Evolutionary conservation across 2,329 filamentous ascomycete species (phyloP).

Genomic region (Sphaerostilbella broomeana): DNA sequence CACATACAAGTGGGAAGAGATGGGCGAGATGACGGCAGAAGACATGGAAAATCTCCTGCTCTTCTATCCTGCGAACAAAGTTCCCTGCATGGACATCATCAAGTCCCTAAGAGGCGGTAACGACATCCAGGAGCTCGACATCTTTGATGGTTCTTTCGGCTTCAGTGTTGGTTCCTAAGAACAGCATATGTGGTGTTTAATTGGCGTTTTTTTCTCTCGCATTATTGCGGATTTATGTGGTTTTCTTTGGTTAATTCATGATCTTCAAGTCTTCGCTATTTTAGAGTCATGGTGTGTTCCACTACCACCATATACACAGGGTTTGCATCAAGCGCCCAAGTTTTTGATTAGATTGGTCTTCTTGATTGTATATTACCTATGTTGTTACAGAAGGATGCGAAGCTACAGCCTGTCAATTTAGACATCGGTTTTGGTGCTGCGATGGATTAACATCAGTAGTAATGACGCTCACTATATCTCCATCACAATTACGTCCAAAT

Average conservation of each 20-base stretch:
- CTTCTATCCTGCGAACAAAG: conserved; percentile 58
- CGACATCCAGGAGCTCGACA: conserved; percentile 40
- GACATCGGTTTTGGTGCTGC: too few species aligned
- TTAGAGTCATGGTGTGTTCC: too few species aligned
- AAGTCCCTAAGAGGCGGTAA: conserved; percentile 45
- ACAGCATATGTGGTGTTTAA: not conserved
- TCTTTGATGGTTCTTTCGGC: conserved; percentile 54
- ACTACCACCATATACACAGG: too few species aligned
- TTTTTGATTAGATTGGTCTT: too few species aligned
- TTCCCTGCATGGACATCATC: conserved; percentile 50
- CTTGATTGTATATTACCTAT: too few species aligned
- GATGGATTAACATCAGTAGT: too few species aligned
- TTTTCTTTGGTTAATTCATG: conserved; percentile 1
- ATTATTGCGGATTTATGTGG: not conserved
- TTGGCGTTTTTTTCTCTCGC: not conserved
- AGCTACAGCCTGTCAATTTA: not conserved
- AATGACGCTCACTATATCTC: too few species aligned
- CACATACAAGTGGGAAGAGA: conserved; percentile 73
- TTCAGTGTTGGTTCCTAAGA: conserved; percentile 45
- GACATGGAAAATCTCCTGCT: conserved; percentile 78
- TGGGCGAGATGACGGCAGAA: conserved; percentile 73
- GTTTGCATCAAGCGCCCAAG: too few species aligned
- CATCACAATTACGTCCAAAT: too few species aligned
- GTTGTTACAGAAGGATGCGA: not conserved
- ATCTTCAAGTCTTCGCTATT: too few species aligned